These are phyloP conservation scores for Chaetomiaceae sp. DNA, from an alignment of 2,329 filamentous ascomycete genomes.

Conservation along the genomic window DNA sequence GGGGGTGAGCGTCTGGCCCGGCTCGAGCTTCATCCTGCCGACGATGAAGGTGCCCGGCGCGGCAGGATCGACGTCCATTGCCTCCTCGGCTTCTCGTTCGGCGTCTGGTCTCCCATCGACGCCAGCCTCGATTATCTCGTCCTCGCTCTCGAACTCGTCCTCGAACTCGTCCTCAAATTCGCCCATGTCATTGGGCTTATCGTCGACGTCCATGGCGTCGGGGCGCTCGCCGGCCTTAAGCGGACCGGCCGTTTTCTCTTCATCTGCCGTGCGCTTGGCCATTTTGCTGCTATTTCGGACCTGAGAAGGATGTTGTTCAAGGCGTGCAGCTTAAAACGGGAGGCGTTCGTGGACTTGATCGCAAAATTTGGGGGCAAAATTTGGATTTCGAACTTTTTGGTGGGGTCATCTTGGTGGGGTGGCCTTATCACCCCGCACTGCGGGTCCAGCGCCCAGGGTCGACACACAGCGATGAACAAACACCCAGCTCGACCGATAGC, in stretches of 20 bases:
- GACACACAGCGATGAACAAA: too few relatives aligned
- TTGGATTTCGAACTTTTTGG: slow-evolving; percentile 27
- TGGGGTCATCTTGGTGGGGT: slow-evolving; percentile 24
- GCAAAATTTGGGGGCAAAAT: slow-evolving; percentile 22
- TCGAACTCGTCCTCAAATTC: slow-evolving; percentile 97
- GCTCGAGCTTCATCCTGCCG: slow-evolving; percentile 83
- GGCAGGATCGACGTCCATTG: slow-evolving; percentile 76
- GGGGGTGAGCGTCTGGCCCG: slow-evolving; percentile 84
- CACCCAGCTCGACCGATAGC: too few relatives aligned
- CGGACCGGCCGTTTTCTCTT: slow-evolving; percentile 42
- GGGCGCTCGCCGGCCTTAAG: slow-evolving; percentile 60
- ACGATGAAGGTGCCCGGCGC: slow-evolving; percentile 87
- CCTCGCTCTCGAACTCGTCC: slow-evolving; percentile 81
- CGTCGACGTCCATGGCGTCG: slow-evolving; percentile 64
- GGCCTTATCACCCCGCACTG: slow-evolving; percentile 18
- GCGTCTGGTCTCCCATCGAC: slow-evolving; percentile 90
- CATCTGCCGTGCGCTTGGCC: slow-evolving; percentile 58
- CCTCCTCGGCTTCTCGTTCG: slow-evolving; percentile 87
- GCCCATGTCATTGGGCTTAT: slow-evolving; percentile 55
- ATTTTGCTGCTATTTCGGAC: slow-evolving; percentile 33
- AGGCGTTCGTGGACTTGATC: background rate
- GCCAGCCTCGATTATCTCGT: slow-evolving; percentile 90
- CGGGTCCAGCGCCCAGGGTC: too few relatives aligned
- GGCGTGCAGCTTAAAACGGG: background rate
- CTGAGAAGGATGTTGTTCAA: background rate